Evolutionary conservation across 768 basidiomycete genomes (phyloP), one percentile per base, ranked within the genome.

Genomic region (Leccinum variicolor): DNA sequence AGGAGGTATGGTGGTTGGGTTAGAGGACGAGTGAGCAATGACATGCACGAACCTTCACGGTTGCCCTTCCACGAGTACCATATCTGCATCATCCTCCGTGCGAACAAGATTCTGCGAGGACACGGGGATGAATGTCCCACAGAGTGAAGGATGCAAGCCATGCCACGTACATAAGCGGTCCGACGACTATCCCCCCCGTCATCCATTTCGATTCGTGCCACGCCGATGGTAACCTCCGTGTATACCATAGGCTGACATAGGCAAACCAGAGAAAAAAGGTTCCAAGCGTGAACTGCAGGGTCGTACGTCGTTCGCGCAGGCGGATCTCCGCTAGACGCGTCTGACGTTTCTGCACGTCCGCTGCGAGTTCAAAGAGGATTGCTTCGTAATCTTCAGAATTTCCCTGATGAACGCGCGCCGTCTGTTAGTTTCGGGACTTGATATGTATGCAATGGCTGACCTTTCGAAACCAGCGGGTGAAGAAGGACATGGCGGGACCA

Each of bases 61-160:
- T 89, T 83, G 3, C 88, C 92, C 64, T 85, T 92, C 56, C 87
- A 79, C 21, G 81, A 81, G 65, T 92, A 94, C 90, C 90, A 92
- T 57, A 87, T 79, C 69, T 92, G 89, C 56, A 92, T 87, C 54
- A 93, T 86, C 39, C 92, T 76, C 33, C 92, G 80, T 15, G 85
- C 82, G 66, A 92, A 92, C 50, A 93, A 71, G 34, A 92, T 85
- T 19, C 89, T 85, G 70, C 52, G 50, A 54, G 19, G 28, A 21
- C 21, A 10, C 4, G 11, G 36, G 3, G 19, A 39, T 62, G 23
- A 63, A 59, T 41, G n/a, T 11, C 34, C 25, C 23, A 56, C 34
- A 7, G 6, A 56, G 21, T 25, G 41, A 57, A 28, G 43, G 34
- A 51, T 9, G 36, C 5, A 33, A 1, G 7, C 19, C 1, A 54